phyloP scores from a whole-genome alignment of 192 early-diverging fungal genomes.

The Backusella parvicylindrica region DNA sequence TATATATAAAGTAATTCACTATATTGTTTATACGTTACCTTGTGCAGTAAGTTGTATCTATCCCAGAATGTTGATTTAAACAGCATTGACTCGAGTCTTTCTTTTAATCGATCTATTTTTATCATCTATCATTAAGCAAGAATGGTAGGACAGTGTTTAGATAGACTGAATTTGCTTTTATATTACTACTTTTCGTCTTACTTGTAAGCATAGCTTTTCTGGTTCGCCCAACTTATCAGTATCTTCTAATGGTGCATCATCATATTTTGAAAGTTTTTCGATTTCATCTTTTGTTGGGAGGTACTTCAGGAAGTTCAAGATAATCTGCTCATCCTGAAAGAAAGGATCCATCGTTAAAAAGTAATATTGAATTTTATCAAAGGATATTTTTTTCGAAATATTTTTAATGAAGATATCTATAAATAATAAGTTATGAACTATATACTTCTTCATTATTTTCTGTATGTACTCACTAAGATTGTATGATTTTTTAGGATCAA shows the following conservation, averaged over 20 bases:
- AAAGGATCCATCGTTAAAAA: slow-evolving; percentile 67
- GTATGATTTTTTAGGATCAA: slow-evolving; percentile 68
- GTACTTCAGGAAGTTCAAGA: slow-evolving; percentile 57
- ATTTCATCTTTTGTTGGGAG: slow-evolving; percentile 67
- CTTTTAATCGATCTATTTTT: slow-evolving; percentile 68
- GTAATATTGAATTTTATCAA: slow-evolving; percentile 59
- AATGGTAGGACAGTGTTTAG: background rate
- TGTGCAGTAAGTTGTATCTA: slow-evolving; percentile 53
- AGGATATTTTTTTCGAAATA: slow-evolving; percentile 56
- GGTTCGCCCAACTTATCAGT: slow-evolving; percentile 44
- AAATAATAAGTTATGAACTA: background rate
- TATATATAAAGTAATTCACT: background rate
- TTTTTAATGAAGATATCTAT: slow-evolving; percentile 34
- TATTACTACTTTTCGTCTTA: background rate
- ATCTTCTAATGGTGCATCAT: slow-evolving; percentile 43
- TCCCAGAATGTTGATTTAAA: slow-evolving; percentile 67
- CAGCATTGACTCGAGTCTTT: slow-evolving; percentile 62
- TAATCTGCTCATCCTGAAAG: slow-evolving; percentile 52
- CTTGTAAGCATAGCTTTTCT: slow-evolving; percentile 70
- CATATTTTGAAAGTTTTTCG: slow-evolving; percentile 58
- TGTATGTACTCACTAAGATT: slow-evolving; percentile 38
- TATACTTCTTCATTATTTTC: background rate
- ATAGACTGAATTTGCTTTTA: background rate
- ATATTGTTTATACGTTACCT: slow-evolving; percentile 27
- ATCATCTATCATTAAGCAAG: slow-evolving; percentile 46